Conservation (phyloP, 495 filamentous ascomycete genomes). For the Xylaria sp. region DNA sequence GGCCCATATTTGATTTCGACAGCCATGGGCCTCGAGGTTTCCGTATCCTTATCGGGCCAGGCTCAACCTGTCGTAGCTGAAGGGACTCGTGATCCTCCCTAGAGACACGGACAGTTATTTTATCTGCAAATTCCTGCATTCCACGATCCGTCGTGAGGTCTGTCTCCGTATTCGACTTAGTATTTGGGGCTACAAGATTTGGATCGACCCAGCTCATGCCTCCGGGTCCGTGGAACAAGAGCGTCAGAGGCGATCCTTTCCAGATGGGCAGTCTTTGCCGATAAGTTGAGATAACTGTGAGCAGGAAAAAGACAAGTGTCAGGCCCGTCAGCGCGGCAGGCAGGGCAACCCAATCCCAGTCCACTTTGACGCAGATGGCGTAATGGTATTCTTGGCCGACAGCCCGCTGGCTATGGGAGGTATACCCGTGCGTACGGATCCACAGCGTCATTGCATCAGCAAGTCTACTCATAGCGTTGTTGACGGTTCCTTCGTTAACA, state of each 20-base stretch:
- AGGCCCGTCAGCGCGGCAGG: neutral
- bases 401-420: neutral
- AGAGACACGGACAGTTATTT: neutral
- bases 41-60: neutral
- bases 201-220: slow-evolving; percentile 7
- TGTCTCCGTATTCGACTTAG: neutral
- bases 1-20: neutral
- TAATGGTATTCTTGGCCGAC: slow-evolving; percentile 15
- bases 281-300: slow-evolving; percentile 3
- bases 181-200: neutral
- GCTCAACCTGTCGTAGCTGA: neutral
- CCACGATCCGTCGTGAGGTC: slow-evolving; percentile 13
- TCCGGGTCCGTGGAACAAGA: neutral
- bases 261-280: neutral
- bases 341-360: slow-evolving; percentile 19
- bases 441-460: slow-evolving; percentile 8
- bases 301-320: slow-evolving; percentile 2
- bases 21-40: neutral
- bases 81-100: neutral
- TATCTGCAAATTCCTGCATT: slow-evolving; percentile 5
- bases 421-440: slow-evolving; percentile 12
- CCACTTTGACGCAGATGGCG: slow-evolving; percentile 17
- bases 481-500: neutral
- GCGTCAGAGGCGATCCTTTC: slow-evolving; percentile 11
- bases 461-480: neutral